A percentile compares a stretch with the other conserved stretches of the same genome.
Evolutionary conservation across 1,139 yeast species (phyloP).

Genomic region (Sugiyamaella sp.): DNA sequence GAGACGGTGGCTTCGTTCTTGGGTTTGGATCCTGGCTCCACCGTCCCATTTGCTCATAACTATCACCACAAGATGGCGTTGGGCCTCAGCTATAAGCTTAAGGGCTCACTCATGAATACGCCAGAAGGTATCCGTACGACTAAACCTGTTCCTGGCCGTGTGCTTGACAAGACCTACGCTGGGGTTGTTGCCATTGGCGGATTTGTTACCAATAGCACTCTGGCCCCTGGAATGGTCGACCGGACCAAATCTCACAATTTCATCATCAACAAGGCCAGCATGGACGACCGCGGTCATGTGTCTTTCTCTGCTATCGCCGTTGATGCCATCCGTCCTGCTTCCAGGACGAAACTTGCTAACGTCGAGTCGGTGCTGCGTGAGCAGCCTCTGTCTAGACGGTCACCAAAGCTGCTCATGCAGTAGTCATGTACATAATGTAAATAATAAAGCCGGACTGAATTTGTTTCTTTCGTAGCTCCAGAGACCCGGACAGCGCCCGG

Average conservation of each 20-base stretch:
- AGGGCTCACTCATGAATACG: slow-evolving; percentile 71
- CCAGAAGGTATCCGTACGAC: slow-evolving; percentile 72
- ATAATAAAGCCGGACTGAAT: neutral
- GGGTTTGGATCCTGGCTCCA: slow-evolving; percentile 22
- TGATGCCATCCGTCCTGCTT: slow-evolving; percentile 19
- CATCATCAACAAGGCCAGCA: slow-evolving; percentile 23
- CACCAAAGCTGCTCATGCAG: neutral
- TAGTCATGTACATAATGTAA: slow-evolving; percentile 15
- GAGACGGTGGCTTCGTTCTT: slow-evolving; percentile 23
- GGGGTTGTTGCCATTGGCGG: slow-evolving; percentile 32
- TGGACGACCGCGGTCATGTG: slow-evolving; percentile 24
- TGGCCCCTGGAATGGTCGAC: slow-evolving; percentile 19
- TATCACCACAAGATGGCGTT: slow-evolving; percentile 29
- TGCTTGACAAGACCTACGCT: slow-evolving; percentile 41
- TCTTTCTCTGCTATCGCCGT: slow-evolving; percentile 20
- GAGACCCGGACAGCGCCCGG: no score
- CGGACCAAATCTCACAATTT: slow-evolving; percentile 19
- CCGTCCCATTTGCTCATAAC: slow-evolving; percentile 27
- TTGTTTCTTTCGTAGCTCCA: no score
- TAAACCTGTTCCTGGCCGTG: slow-evolving; percentile 70
- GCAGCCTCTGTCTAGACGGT: neutral
- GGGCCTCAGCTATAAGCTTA: slow-evolving; percentile 54
- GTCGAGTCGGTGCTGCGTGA: slow-evolving; percentile 14
- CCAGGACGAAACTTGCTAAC: slow-evolving; percentile 14
- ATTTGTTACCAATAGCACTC: slow-evolving; percentile 24